A percentile compares a stretch with the other conserved stretches of the same genome.
Conservation (phyloP, 2,329 filamentous ascomycete species). For the Cytospora mali region DNA sequence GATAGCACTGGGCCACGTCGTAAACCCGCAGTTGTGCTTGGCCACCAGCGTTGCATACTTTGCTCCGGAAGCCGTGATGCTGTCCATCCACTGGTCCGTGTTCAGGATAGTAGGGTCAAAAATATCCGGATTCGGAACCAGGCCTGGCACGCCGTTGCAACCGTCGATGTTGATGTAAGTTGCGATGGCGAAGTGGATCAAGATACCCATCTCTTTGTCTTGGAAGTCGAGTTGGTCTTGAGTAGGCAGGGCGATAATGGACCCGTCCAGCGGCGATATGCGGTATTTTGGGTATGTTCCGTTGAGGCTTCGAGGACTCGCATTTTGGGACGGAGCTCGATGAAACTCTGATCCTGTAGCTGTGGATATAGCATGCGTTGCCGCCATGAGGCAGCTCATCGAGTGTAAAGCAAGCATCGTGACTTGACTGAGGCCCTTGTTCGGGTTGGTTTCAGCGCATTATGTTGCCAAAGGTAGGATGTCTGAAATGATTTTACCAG, state of each 20-base stretch:
- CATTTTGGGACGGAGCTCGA: not conserved
- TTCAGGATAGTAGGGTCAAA: slow-evolving; percentile 33
- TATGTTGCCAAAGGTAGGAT: not conserved
- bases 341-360: no score
- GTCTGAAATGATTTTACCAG: not conserved
- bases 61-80: slow-evolving; percentile 33
- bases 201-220: slow-evolving; percentile 33
- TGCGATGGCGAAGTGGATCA: slow-evolving; percentile 35
- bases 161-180: slow-evolving; percentile 34
- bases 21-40: slow-evolving; percentile 39
- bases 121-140: slow-evolving; percentile 31
- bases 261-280: slow-evolving; percentile 34
- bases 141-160: slow-evolving; percentile 33
- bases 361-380: not conserved
- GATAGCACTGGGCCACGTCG: slow-evolving; percentile 36
- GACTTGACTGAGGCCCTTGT: not conserved
- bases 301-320: slow-evolving; percentile 6
- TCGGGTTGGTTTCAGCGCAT: not conserved
- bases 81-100: slow-evolving; percentile 37
- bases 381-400: not conserved
- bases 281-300: slow-evolving; percentile 26
- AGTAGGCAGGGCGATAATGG: slow-evolving; percentile 34
- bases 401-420: not conserved
- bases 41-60: slow-evolving; percentile 37
- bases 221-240: slow-evolving; percentile 34